These are phyloP conservation scores for Elsinoe australis DNA, from an alignment of 2,329 filamentous ascomycete species.

Conservation along the genomic window DNA sequence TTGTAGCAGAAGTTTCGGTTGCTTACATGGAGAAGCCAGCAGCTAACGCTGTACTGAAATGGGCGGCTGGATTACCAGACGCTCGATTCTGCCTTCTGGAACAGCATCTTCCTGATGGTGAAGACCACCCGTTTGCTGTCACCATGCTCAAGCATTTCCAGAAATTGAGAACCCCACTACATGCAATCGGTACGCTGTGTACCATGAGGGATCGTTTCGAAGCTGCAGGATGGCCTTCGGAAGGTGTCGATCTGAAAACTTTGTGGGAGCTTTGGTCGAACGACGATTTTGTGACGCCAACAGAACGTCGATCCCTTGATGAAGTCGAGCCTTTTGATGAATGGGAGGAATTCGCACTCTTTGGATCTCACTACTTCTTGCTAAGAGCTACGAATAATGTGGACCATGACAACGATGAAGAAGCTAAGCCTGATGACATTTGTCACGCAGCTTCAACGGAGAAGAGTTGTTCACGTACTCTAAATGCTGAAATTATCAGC, in stretches of 20 bases:
- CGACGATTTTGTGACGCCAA: conserved; percentile 53
- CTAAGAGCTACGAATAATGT: conserved; percentile 55
- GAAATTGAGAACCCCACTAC: conserved; percentile 71
- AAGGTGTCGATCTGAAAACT: conserved; percentile 51
- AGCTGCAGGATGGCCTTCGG: conserved; percentile 56
- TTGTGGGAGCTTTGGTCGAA: conserved; percentile 80
- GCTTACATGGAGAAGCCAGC: conserved; percentile 76
- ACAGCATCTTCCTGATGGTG: conserved; percentile 72
- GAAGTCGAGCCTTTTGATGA: conserved; percentile 80
- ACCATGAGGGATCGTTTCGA: conserved; percentile 63
- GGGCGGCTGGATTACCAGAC: conserved; percentile 64
- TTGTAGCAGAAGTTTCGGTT: conserved; percentile 82
- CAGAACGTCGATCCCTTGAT: conserved; percentile 58
- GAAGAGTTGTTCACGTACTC: too few relatives aligned
- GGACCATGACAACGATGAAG: too few relatives aligned
- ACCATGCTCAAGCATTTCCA: conserved; percentile 81
- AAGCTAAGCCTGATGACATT: too few relatives aligned
- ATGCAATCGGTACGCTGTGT: conserved; percentile 57
- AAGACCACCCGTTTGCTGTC: conserved; percentile 70
- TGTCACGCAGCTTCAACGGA: too few relatives aligned
- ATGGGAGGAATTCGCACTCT: conserved; percentile 89
- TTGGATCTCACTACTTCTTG: conserved; percentile 76
- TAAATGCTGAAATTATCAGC: background rate
- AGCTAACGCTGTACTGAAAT: conserved; percentile 66
- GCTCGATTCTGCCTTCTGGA: conserved; percentile 80